Base-by-base conservation (phyloP, 805 yeast genomes). In the Nakazawaea ernobii region DNA sequence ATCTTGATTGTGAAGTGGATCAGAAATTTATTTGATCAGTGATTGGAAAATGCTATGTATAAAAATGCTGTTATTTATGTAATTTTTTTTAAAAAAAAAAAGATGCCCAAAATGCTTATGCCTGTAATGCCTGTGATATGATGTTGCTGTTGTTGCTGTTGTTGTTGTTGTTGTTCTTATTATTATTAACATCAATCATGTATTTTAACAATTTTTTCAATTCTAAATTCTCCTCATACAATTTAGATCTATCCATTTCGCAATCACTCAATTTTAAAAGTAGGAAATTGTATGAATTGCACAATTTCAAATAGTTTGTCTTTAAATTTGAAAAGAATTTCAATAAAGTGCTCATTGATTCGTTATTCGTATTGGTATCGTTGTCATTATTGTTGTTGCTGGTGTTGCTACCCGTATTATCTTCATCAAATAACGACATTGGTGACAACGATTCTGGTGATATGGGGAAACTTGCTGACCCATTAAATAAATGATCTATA, bases 1-100 rank as follows among this genome's bases (percentile, higher is more conserved):
- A 66, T 40, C 53, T 67, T 8, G 71, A 67, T 41, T 67, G 71
- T 52, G 59, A 53, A 1, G 54, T 65, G 8, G 47, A 43, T 35
- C 32, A 38, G n/a, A 43, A 43, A 13, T 35, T 43, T 32, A 42
- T 41, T n/a, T 6, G 24, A 14, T 17, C 26, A n/a, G 7, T 39
- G 26, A 26, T 8, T 27, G 27, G 3, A 28, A 27, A 28, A 39
- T 39, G 32, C 42, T 39, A 27, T 27, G n/a, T 40, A 13, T 32
- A 14, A 10, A 33, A 30, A 43, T 43, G 46, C 40, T 35, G 8
- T 10, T 13, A 14, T 14, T 3, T 35, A 30, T 30, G 33, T 30
- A n/a, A 30, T 30, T n/a, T n/a, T n/a, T n/a, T n/a, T n/a, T n/a
- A n/a, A n/a, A n/a, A n/a, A n/a, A n/a, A n/a, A 38, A 38, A 38